A percentile compares a stretch with the other conserved stretches of the same genome.
phyloP scores from a whole-genome alignment of 345 rosid genomes.

The Populus euphratica region DNA sequence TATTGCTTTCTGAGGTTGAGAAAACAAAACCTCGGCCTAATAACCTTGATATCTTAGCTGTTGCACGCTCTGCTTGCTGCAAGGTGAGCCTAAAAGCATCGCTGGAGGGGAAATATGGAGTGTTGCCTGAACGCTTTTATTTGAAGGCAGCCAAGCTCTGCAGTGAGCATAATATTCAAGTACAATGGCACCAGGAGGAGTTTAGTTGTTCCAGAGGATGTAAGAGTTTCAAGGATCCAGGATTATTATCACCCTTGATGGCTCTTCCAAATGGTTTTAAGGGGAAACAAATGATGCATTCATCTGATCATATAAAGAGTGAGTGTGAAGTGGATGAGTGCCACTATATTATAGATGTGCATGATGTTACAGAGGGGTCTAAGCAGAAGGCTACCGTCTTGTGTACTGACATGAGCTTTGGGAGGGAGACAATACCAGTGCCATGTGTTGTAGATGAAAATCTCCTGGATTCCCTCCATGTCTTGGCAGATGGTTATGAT shows the following conservation, averaged over 20 bases:
- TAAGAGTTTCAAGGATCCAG: constrained; percentile 45
- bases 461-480: constrained; percentile 36
- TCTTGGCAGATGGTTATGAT: constrained; percentile 20
- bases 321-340: constrained; percentile 78
- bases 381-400: constrained; percentile 44
- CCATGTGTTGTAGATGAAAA: constrained; percentile 70
- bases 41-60: constrained; percentile 70
- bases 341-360: constrained; percentile 66
- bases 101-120: constrained; percentile 68
- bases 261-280: constrained; percentile 39
- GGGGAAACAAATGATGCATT: constrained; percentile 19
- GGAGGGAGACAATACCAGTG: constrained; percentile 68
- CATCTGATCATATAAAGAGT: constrained; percentile 24
- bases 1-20: constrained; percentile 59
- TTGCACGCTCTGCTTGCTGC: constrained; percentile 87
- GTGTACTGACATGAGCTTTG: constrained; percentile 83
- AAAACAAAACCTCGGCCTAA: constrained; percentile 85
- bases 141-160: constrained; percentile 93
- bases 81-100: constrained; percentile 68
- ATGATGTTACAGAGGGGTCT: constrained; percentile 49
- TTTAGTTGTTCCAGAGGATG: constrained; percentile 81
- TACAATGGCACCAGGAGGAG: constrained; percentile 83
- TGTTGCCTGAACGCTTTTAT: constrained; percentile 65
- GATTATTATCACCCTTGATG: constrained; percentile 32
- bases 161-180: constrained; percentile 77